Evolutionary conservation across 352 stramenopile genomes (phyloP).

Genomic region (Globisporangium alternatum): DNA sequence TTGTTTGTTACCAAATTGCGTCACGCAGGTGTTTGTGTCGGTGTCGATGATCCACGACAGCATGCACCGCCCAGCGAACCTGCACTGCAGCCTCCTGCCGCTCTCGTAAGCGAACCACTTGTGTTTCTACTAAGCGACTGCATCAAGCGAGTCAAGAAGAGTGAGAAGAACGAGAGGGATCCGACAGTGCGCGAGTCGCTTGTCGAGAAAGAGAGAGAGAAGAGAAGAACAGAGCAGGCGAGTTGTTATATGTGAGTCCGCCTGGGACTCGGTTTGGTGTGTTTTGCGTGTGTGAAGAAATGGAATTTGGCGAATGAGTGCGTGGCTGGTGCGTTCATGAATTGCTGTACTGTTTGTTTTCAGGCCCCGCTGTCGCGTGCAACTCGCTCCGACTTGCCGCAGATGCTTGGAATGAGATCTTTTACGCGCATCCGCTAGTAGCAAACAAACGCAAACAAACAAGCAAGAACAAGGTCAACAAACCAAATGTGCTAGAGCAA

Average conservation of each 20-base stretch:
- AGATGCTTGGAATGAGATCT: too few species aligned
- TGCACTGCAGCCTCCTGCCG: slow-evolving; percentile 77
- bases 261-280: neutral
- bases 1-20: slow-evolving; percentile 6
- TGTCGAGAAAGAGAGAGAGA: slow-evolving; percentile 7
- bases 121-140: slow-evolving; percentile 1
- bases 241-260: slow-evolving; percentile 9
- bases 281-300: slow-evolving; percentile 4
- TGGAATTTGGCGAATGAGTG: neutral
- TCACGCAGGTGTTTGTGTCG: slow-evolving; percentile 66
- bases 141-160: slow-evolving; percentile 2
- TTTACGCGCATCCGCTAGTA: too few species aligned
- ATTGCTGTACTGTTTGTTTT: too few species aligned
- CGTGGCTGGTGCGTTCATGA: too few species aligned
- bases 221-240: neutral
- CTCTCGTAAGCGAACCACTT: slow-evolving; percentile 44
- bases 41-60: slow-evolving; percentile 82
- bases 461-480: neutral
- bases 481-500: neutral
- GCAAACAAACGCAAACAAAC: too few species aligned
- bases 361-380: too few species aligned
- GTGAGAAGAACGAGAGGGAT: slow-evolving; percentile 6
- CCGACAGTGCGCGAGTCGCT: neutral
- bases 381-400: too few species aligned
- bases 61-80: slow-evolving; percentile 67